Conservation (phyloP, 2,329 filamentous ascomycete species). For the Xylariaceae sp. region DNA sequence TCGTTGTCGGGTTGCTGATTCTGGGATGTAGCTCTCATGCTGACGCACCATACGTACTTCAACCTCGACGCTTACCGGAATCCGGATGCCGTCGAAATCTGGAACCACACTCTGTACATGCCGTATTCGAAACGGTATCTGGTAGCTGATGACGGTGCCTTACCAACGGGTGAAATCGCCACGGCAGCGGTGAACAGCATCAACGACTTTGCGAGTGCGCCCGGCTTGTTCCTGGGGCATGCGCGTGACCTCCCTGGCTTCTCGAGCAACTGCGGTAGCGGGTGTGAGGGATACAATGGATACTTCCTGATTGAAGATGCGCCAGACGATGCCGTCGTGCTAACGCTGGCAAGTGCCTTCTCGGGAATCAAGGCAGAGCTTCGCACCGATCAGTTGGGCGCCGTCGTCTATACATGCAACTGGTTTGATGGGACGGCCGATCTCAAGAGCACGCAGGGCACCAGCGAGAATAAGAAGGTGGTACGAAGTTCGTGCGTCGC, state of each 20-base stretch:
- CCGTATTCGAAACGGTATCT: conserved; percentile 57
- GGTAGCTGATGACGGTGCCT: conserved; percentile 48
- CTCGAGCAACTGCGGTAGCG: conserved; percentile 56
- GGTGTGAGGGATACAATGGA: conserved; percentile 71
- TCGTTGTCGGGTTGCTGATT: background rate
- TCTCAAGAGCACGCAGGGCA: conserved; percentile 56
- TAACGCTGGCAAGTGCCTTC: conserved; percentile 55
- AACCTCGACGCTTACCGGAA: conserved; percentile 62
- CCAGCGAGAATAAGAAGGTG: conserved; percentile 39
- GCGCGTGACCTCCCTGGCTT: conserved; percentile 52
- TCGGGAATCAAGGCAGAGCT: conserved; percentile 67
- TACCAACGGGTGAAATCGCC: conserved; percentile 58
- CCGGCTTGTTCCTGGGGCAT: conserved; percentile 56
- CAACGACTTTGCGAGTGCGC: conserved; percentile 60
- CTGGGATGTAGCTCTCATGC: conserved; percentile 5
- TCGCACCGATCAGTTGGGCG: conserved; percentile 62
- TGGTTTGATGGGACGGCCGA: conserved; percentile 47
- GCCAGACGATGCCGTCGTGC: conserved; percentile 37
- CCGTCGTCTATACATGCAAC: conserved; percentile 67
- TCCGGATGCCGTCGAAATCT: conserved; percentile 48
- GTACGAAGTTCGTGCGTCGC: conserved; percentile 65
- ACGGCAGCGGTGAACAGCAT: conserved; percentile 51
- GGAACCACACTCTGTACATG: conserved; percentile 58
- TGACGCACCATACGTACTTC: conserved; percentile 55
- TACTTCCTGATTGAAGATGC: conserved; percentile 44